phyloP scores from a whole-genome alignment of 352 stramenopile genomes.

The Phytophthora idaei region DNA sequence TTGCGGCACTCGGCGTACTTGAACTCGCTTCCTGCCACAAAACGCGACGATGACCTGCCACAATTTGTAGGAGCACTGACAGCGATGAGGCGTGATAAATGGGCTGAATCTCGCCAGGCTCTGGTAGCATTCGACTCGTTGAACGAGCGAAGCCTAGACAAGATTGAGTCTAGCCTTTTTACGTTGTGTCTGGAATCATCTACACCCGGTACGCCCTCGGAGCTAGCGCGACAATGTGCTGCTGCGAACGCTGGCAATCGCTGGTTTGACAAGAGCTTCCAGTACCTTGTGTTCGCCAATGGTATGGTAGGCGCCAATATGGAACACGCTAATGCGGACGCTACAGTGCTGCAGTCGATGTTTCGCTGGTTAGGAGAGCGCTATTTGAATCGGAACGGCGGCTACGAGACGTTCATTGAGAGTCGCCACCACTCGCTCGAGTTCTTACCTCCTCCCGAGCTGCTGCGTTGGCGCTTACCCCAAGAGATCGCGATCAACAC shows the following conservation, averaged over 20 bases:
- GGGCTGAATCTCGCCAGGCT: constrained; percentile 77
- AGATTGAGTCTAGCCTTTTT: constrained; percentile 90
- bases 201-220: constrained; percentile 48
- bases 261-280: constrained; percentile 97
- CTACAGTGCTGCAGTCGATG: constrained; percentile 83
- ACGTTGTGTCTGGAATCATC: constrained; percentile 87
- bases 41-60: constrained; percentile 31
- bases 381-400: constrained; percentile 63
- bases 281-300: constrained; percentile 94
- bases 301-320: constrained; percentile 91
- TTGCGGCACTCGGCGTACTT: constrained; percentile 52
- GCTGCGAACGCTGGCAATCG: constrained; percentile 80
- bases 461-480: constrained; percentile 63
- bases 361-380: constrained; percentile 66
- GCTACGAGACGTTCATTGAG: constrained; percentile 72
- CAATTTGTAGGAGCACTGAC: constrained; percentile 88
- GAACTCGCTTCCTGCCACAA: constrained; percentile 32
- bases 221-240: constrained; percentile 60
- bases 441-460: constrained; percentile 63
- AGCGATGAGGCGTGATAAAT: constrained; percentile 86
- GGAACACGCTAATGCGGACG: constrained; percentile 96
- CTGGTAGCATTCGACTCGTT: constrained; percentile 55
- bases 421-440: constrained; percentile 55
- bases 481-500: constrained; percentile 23
- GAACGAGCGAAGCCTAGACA: constrained; percentile 73